Percentiles rank a stretch among this genome's conserved stretches.
These are phyloP conservation scores for Acanthamoeba rhysodes DNA, from an alignment of 208 protist genomes.

Conservation along the genomic window DNA sequence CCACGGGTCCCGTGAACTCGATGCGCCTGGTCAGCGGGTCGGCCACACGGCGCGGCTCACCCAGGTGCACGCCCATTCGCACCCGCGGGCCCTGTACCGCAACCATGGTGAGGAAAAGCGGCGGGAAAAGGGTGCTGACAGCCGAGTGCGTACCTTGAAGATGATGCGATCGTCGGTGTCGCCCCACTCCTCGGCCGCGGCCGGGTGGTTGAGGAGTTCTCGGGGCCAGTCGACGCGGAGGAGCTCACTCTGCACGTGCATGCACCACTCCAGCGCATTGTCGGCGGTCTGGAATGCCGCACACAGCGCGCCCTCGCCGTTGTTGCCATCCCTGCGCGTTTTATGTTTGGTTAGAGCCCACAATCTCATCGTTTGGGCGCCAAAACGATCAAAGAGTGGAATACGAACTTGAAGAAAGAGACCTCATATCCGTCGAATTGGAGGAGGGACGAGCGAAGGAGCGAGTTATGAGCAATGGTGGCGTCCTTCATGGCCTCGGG, in stretches of 20 bases:
- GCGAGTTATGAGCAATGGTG: slow-evolving; percentile 39
- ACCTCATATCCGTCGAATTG: slow-evolving; percentile 31
- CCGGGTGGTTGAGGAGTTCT: neutral
- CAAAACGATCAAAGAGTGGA: neutral
- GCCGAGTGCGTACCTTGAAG: neutral
- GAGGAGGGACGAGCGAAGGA: neutral
- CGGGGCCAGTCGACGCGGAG: slow-evolving; percentile 50
- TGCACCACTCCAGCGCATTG: neutral
- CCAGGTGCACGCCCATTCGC: slow-evolving; percentile 69
- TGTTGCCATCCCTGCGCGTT: slow-evolving; percentile 3
- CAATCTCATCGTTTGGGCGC: neutral
- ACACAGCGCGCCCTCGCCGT: slow-evolving; percentile 41
- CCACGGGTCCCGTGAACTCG: neutral
- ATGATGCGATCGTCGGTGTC: slow-evolving; percentile 4
- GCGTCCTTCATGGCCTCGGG: slow-evolving; percentile 66
- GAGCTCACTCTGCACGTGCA: slow-evolving; percentile 38
- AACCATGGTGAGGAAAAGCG: neutral
- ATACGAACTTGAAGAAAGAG: slow-evolving; percentile 1
- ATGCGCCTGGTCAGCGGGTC: slow-evolving; percentile 35
- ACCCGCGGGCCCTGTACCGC: slow-evolving; percentile 29
- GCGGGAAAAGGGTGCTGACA: neutral
- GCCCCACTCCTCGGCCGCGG: slow-evolving; percentile 60
- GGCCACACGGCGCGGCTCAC: neutral
- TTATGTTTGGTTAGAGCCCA: neutral
- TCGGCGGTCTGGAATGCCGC: slow-evolving; percentile 16